Evolutionary conservation across 1,284 basidiomycete genomes (phyloP).

Genomic region (Bjerkandera adusta): DNA sequence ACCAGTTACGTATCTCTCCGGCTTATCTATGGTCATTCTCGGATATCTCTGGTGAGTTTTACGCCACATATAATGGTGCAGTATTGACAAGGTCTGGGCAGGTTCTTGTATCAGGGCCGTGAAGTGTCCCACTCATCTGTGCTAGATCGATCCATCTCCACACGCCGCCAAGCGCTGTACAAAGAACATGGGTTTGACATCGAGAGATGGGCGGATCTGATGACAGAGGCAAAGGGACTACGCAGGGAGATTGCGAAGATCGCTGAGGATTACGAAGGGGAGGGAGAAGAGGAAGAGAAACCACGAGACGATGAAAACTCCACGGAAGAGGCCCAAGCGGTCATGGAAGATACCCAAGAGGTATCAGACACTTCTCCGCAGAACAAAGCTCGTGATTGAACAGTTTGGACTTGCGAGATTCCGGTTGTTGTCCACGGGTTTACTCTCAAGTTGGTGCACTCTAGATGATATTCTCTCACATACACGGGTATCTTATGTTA

Average conservation of each 20-base stretch:
- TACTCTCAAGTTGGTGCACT: too few species aligned
- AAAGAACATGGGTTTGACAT: constrained; percentile 59
- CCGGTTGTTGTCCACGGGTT: too few species aligned
- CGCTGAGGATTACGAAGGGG: constrained; percentile 57
- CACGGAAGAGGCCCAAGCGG: constrained; percentile 12
- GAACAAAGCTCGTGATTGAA: too few species aligned
- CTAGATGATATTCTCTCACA: too few species aligned
- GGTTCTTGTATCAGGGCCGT: constrained; percentile 63
- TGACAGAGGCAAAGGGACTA: constrained; percentile 48
- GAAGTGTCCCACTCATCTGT: constrained; percentile 70
- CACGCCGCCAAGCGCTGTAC: constrained; percentile 57
- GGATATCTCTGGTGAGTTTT: constrained; percentile 57
- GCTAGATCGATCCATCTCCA: constrained; percentile 52
- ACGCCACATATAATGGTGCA: too few species aligned
- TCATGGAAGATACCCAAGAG: too few species aligned
- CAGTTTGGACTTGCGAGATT: too few species aligned
- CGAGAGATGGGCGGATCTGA: constrained; percentile 56
- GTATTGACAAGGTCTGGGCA: constrained; percentile 19
- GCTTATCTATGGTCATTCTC: constrained; percentile 55
- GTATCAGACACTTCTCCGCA: too few species aligned
- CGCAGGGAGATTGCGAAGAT: constrained; percentile 55
- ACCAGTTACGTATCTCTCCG: constrained; percentile 64
- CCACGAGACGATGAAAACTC: constrained; percentile 30
- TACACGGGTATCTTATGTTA: too few species aligned
- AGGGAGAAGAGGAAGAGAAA: constrained; percentile 27